Evolutionary conservation across 208 protist species (phyloP).

Genomic region (Crithidia thermophila): DNA sequence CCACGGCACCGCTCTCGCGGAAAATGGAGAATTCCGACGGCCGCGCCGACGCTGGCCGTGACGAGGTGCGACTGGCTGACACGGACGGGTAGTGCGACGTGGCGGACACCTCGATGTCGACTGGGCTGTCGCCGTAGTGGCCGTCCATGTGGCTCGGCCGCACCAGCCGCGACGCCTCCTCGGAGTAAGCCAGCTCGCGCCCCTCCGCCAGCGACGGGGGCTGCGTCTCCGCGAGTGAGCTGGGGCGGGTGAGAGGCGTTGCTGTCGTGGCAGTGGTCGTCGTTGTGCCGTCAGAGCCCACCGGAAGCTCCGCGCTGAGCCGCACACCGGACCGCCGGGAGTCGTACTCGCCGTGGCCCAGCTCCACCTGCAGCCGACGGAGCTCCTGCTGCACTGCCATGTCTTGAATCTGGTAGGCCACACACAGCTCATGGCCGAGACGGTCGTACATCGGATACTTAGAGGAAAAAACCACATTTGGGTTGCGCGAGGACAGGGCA

Average conservation of each 20-base stretch:
- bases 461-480: constrained; percentile 66
- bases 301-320: constrained; percentile 58
- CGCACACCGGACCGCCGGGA: constrained; percentile 67
- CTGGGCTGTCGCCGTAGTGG: constrained; percentile 19
- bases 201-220: constrained; percentile 13
- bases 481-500: constrained; percentile 64
- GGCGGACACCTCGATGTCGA: constrained; percentile 30
- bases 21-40: constrained; percentile 81
- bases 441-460: constrained; percentile 79
- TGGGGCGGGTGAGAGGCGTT: too few species aligned
- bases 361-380: constrained; percentile 38
- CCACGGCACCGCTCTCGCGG: constrained; percentile 48
- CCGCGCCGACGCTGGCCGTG: constrained; percentile 38
- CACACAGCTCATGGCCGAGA: constrained; percentile 75
- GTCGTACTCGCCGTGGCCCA: constrained; percentile 16
- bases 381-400: constrained; percentile 70
- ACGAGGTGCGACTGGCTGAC: constrained; percentile 25
- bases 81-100: constrained; percentile 31
- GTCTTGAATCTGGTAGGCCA: constrained; percentile 81
- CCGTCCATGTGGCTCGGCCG: constrained; percentile 19
- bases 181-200: constrained; percentile 18
- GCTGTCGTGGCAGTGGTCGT: background rate
- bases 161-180: constrained; percentile 20
- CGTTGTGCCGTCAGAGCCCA: constrained; percentile 27
- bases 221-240: constrained; percentile 14